Percentiles rank a stretch among this genome's conserved stretches.
phyloP scores from a whole-genome alignment of 2,329 filamentous ascomycete species.

The Penicillium occitanis region DNA sequence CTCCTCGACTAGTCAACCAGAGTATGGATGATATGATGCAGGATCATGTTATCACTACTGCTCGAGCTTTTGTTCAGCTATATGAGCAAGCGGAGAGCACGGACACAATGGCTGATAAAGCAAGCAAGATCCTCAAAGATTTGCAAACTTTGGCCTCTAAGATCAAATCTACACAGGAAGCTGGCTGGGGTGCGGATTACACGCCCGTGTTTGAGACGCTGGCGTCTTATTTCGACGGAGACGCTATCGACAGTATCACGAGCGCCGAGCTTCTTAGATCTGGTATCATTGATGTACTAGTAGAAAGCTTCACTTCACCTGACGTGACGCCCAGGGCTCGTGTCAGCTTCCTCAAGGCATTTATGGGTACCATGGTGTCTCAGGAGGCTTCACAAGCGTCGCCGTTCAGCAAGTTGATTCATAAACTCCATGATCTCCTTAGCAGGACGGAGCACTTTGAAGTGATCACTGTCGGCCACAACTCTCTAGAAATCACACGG shows the following conservation, averaged over 20 bases:
- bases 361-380: slow-evolving; percentile 73
- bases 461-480: slow-evolving; percentile 91
- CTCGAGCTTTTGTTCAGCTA: slow-evolving; percentile 77
- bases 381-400: slow-evolving; percentile 66
- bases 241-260: slow-evolving; percentile 88
- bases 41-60: slow-evolving; percentile 71
- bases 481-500: slow-evolving; percentile 82
- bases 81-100: slow-evolving; percentile 73
- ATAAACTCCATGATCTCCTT: slow-evolving; percentile 92
- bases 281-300: slow-evolving; percentile 78
- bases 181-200: slow-evolving; percentile 49
- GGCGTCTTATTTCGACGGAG: slow-evolving; percentile 80
- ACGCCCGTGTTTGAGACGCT: slow-evolving; percentile 70
- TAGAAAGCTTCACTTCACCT: slow-evolving; percentile 76
- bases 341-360: slow-evolving; percentile 82
- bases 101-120: slow-evolving; percentile 74
- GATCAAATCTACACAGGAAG: slow-evolving; percentile 69
- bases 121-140: slow-evolving; percentile 69
- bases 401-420: slow-evolving; percentile 84
- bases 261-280: slow-evolving; percentile 93
- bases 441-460: slow-evolving; percentile 98
- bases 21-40: slow-evolving; percentile 56
- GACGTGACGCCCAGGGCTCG: slow-evolving; percentile 62
- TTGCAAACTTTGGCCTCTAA: slow-evolving; percentile 70
- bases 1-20: slow-evolving; percentile 39